Percentiles rank a stretch among this genome's conserved stretches.
Evolutionary conservation across 352 stramenopile genomes (phyloP).

Genomic region (Globisporangium abappressorium): DNA sequence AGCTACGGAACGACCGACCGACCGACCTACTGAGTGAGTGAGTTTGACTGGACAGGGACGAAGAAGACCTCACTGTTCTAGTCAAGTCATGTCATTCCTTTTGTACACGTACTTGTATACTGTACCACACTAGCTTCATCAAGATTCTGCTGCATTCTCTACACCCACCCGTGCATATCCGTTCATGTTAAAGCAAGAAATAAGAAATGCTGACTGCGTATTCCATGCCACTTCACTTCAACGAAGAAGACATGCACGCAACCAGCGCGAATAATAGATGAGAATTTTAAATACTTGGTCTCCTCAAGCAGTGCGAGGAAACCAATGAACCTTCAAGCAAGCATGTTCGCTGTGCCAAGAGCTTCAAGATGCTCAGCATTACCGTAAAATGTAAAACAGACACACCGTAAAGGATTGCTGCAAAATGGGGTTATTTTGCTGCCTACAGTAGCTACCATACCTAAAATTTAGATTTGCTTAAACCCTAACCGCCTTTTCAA

Average conservation of each 20-base stretch:
- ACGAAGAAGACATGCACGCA: not conserved
- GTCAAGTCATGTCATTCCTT: not conserved
- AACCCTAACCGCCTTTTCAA: no score
- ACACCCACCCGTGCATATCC: not conserved
- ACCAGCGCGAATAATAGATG: not conserved
- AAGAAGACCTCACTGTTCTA: not conserved
- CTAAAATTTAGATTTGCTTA: no score
- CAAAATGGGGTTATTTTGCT: no score
- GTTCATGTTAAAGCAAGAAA: not conserved
- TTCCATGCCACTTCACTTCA: not conserved
- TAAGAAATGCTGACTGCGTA: not conserved
- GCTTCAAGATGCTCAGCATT: no score
- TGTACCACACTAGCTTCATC: constrained; percentile 3
- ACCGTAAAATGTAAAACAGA: no score
- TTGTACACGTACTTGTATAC: constrained; percentile 3
- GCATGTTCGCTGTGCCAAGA: no score
- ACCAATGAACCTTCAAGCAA: no score
- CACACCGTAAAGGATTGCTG: no score
- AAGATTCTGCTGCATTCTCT: not conserved
- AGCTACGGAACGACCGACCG: not conserved
- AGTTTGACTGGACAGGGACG: not conserved
- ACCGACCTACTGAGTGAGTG: not conserved
- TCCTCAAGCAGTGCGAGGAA: no score
- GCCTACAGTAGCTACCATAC: no score
- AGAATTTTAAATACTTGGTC: not conserved